Evolutionary conservation across 495 filamentous ascomycete species (phyloP), one percentile per base, ranked within the genome.

Genomic region (Extremus antarcticus): DNA sequence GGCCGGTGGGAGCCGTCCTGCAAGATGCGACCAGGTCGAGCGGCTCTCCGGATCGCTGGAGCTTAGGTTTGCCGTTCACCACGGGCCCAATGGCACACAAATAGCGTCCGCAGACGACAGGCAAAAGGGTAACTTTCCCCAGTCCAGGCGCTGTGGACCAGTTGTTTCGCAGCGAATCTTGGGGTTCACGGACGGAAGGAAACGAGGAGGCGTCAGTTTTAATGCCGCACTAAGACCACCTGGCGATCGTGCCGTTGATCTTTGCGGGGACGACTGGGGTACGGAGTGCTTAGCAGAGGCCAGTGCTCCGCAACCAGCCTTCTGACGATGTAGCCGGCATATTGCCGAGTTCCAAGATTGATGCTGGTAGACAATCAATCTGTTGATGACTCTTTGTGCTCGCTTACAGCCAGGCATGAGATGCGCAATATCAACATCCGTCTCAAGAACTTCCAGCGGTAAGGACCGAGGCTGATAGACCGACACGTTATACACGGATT

Each of bases 251-350:
- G 19, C 4, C 19, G 41, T 45, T 45, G 41, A 45, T 45, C 41
- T 9, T 45, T 45, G 41, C 41, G 41, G 41, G 41, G 41, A 45
- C n/a, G 41, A 45, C 41, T 21, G 41, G 41, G 41, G 41, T 45
- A 17, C n/a, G 41, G 41, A 45, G 41, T 35, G 29, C 41, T 45
- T 17, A 45, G 41, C 41, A 45, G 4, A 7, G 41, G 17, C 41
- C 7, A 45, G 15, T 13, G 4, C 29, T 35, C 29, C 29, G 29
- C 29, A 35, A 35, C 29, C 29, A 13, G 29, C 4, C 7, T 4
- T 7, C 29, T 4, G 29, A 35, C 29, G 29, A 35, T 35, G 29
- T 35, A 35, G 29, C 29, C 29, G 29, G 29, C 29, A 35, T 35
- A 35, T 35, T 35, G 29, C 29, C 29, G 29, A 35, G 29, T 35